Percentiles rank a stretch among this genome's conserved stretches.
phyloP scores from a whole-genome alignment of 345 rosid species.

The Salix brachista region DNA sequence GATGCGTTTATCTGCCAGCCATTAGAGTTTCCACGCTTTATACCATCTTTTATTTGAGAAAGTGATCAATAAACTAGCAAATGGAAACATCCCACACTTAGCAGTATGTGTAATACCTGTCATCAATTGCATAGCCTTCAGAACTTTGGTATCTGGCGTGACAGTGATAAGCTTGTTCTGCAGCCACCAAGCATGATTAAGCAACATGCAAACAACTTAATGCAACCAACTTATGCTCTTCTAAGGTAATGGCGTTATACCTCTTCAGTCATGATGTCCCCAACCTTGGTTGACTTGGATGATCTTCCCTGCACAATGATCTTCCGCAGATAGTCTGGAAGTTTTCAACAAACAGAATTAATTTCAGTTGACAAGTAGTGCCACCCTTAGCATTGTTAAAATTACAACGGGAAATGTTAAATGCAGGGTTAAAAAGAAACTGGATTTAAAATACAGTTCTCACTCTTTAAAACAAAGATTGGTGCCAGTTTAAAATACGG shows the following conservation, averaged over 20 bases:
- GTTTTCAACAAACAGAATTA: neutral
- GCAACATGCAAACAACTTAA: neutral
- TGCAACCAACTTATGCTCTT: neutral
- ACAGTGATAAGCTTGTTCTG: conserved; percentile 95
- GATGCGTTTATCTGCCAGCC: conserved; percentile 73
- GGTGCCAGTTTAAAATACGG: no score
- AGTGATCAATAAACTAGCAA: neutral
- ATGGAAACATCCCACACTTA: neutral
- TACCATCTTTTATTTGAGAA: neutral
- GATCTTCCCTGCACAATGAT: conserved; percentile 98
- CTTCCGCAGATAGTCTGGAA: conserved; percentile 86
- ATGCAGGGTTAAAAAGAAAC: no score
- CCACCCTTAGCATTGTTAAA: neutral
- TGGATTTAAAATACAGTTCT: no score
- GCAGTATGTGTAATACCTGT: conserved; percentile 49
- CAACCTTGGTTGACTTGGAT: conserved; percentile 95
- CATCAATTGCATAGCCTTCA: conserved; percentile 97
- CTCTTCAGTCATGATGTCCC: conserved; percentile 99
- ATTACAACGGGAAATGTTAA: neutral
- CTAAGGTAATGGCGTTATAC: conserved; percentile 28
- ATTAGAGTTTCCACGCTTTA: conserved; percentile 1
- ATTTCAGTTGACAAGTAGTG: neutral
- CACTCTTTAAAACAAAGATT: no score
- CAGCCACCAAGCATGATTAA: conserved; percentile 5
- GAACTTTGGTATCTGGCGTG: conserved; percentile 86